phyloP scores from a whole-genome alignment of 495 filamentous ascomycete species.

The Acidiella bohemica region DNA sequence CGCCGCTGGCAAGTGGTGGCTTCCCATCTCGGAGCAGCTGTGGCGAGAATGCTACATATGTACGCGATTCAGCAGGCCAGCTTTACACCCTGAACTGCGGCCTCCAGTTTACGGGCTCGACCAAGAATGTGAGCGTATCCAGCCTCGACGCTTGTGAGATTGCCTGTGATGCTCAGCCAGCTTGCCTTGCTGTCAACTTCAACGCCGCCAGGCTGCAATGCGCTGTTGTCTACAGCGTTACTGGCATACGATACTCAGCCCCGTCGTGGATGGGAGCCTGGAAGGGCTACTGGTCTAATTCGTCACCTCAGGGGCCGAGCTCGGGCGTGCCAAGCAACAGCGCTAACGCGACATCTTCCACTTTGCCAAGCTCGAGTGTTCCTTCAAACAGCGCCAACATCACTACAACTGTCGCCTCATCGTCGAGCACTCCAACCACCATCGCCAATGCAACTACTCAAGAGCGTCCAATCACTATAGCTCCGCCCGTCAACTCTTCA shows the following conservation, averaged over 20 bases:
- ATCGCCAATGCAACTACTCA: background rate
- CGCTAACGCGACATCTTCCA: background rate
- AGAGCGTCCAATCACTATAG: background rate
- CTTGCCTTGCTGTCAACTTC: conserved; percentile 9
- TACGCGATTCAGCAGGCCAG: conserved; percentile 1
- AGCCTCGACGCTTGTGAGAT: background rate
- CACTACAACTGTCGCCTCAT: background rate
- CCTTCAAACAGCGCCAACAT: background rate
- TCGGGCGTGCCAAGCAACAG: background rate
- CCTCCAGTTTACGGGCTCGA: conserved; percentile 1
- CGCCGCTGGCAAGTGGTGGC: no score
- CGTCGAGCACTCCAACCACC: background rate
- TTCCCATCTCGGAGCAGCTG: no score
- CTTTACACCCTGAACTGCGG: conserved; percentile 11
- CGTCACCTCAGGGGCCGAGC: background rate
- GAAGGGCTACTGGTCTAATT: conserved; percentile 5
- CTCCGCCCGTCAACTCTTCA: background rate
- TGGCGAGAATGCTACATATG: no score
- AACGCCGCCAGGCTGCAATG: background rate
- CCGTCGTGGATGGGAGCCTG: background rate
- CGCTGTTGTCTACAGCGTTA: conserved; percentile 1
- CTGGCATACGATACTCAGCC: conserved; percentile 3
- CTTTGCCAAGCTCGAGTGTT: background rate
- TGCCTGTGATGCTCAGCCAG: conserved; percentile 1
- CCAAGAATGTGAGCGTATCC: background rate